Conservation (phyloP, 1,139 yeast genomes). For the Ashbya aceris region DNA sequence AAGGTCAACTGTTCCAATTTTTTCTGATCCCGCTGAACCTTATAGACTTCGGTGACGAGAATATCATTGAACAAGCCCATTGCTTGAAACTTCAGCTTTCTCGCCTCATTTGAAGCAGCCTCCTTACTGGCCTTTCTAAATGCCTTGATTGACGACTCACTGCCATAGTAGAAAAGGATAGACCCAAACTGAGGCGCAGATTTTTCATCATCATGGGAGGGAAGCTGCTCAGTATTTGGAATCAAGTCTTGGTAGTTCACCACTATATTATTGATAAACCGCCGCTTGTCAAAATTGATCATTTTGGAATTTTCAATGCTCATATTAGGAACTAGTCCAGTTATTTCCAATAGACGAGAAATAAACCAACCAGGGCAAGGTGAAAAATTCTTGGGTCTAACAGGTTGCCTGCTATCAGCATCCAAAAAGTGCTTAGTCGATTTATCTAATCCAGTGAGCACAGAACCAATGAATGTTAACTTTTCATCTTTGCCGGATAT, state of each 20-base stretch:
- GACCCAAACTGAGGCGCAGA: conserved; percentile 18
- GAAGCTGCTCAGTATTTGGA: conserved; percentile 11
- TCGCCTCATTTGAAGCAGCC: conserved; percentile 36
- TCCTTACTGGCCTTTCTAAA: conserved; percentile 30
- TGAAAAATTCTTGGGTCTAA: conserved; percentile 45
- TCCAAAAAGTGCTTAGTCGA: conserved; percentile 21
- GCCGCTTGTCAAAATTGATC: conserved; percentile 59
- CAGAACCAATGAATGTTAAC: conserved; percentile 11
- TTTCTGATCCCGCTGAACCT: conserved; percentile 42
- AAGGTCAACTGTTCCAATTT: conserved; percentile 37
- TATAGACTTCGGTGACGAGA: conserved; percentile 40
- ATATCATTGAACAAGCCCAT: conserved; percentile 37
- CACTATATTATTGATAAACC: conserved; percentile 51
- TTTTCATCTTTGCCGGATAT: conserved; percentile 10
- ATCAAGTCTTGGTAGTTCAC: conserved; percentile 41
- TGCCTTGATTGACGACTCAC: conserved; percentile 11
- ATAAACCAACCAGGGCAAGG: conserved; percentile 83
- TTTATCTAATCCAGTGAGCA: conserved; percentile 17
- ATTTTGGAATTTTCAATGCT: conserved; percentile 47
- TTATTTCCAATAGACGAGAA: conserved; percentile 52
- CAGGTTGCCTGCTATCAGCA: conserved; percentile 35
- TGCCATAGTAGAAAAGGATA: conserved; percentile 17
- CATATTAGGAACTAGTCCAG: conserved; percentile 61
- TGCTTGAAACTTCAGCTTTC: conserved; percentile 30
- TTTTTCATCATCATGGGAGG: conserved; percentile 9